phyloP scores from a whole-genome alignment of 805 yeast genomes.

The Middelhovenomyces tepae region DNA sequence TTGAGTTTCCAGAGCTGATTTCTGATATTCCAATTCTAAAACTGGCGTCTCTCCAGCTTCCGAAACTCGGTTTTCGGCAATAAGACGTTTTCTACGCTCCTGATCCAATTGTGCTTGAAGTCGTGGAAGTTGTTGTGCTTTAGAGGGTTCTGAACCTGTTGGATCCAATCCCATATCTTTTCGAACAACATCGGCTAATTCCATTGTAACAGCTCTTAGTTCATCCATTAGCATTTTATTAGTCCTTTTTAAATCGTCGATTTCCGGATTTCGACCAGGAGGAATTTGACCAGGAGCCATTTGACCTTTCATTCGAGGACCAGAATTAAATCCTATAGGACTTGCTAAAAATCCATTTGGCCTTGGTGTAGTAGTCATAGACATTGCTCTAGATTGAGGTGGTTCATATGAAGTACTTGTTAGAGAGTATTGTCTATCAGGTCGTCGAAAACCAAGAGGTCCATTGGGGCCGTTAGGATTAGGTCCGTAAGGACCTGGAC shows the following conservation, averaged over 20 bases:
- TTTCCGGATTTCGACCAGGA: too few relatives aligned
- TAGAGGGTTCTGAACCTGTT: not conserved
- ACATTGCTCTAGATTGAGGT: too few relatives aligned
- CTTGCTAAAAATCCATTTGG: too few relatives aligned
- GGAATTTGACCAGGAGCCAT: too few relatives aligned
- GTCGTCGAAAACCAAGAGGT: too few relatives aligned
- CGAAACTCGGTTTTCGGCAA: slow-evolving; percentile 16
- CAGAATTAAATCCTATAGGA: too few relatives aligned
- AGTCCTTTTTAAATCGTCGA: slow-evolving; percentile 6
- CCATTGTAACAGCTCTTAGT: slow-evolving; percentile 27
- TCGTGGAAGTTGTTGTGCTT: slow-evolving; percentile 3
- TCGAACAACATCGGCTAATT: slow-evolving; percentile 30
- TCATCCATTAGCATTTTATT: slow-evolving; percentile 24
- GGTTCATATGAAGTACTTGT: too few relatives aligned
- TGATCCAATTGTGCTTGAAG: slow-evolving; percentile 23
- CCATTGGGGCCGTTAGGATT: slow-evolving; percentile 8
- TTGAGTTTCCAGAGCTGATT: too few relatives aligned
- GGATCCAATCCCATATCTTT: slow-evolving; percentile 25
- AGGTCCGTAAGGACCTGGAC: slow-evolving; percentile 18
- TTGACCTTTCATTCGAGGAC: too few relatives aligned
- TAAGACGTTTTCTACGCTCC: slow-evolving; percentile 26
- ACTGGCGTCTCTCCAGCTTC: slow-evolving; percentile 8
- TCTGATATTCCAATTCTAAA: too few relatives aligned
- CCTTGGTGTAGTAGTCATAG: too few relatives aligned
- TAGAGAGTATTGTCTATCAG: too few relatives aligned